A percentile compares a stretch with the other conserved stretches of the same genome.
These are phyloP conservation scores for Penicillium roqueforti DNA, from an alignment of 495 filamentous ascomycete species.

Conservation along the genomic window DNA sequence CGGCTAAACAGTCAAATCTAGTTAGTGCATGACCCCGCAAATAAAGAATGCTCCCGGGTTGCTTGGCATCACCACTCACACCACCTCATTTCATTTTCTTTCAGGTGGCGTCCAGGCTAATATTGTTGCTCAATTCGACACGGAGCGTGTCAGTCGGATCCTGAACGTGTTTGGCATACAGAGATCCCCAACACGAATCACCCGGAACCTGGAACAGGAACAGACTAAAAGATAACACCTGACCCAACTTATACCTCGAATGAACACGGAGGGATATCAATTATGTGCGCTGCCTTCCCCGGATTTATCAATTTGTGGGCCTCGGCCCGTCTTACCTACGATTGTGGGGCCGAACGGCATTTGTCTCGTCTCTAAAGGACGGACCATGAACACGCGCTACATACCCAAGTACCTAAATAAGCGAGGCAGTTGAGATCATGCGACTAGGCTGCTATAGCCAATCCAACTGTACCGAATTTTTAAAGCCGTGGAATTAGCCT, in stretches of 20 bases:
- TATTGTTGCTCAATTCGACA: constrained; percentile 3
- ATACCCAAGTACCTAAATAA: background rate
- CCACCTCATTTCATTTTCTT: background rate
- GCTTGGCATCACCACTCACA: constrained; percentile 3
- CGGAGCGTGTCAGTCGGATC: constrained; percentile 1
- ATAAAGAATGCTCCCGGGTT: background rate
- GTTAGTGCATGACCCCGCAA: constrained; percentile 1
- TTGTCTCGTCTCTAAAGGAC: background rate
- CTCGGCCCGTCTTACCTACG: constrained; percentile 6
- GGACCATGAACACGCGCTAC: background rate
- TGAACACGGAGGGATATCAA: constrained; percentile 1
- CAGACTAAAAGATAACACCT: background rate
- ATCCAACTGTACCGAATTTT: background rate
- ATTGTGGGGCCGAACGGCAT: constrained; percentile 3
- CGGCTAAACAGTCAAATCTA: constrained; percentile 11
- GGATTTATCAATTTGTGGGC: constrained; percentile 6
- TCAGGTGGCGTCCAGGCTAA: background rate
- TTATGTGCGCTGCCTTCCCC: background rate
- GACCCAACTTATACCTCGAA: background rate
- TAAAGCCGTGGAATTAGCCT: background rate
- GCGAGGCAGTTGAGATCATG: background rate
- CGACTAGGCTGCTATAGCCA: background rate
- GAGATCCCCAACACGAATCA: background rate
- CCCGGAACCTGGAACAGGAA: background rate
- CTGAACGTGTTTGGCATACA: background rate